Conservation (phyloP, 371 early-diverging fungal genomes). For the Rhizopus delemar region DNA sequence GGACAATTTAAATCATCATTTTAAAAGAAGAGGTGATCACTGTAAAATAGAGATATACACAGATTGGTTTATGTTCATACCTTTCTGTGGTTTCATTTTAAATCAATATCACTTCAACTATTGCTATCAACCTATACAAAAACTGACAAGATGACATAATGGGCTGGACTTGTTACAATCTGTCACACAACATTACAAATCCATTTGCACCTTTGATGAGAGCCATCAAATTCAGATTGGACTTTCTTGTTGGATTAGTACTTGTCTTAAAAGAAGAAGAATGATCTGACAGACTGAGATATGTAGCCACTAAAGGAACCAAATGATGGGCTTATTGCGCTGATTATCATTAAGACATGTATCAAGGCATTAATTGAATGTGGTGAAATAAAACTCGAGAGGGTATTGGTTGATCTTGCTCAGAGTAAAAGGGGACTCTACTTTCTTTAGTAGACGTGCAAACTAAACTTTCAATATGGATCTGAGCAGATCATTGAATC, state of each 20-base stretch:
- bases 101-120: slow-evolving; percentile 64
- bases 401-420: slow-evolving; percentile 36
- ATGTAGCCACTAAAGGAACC: slow-evolving; percentile 85
- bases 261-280: slow-evolving; percentile 87
- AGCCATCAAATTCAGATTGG: slow-evolving; percentile 83
- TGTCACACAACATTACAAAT: slow-evolving; percentile 86
- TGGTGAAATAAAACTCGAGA: slow-evolving; percentile 54
- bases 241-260: slow-evolving; percentile 88
- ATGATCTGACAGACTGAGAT: slow-evolving; percentile 82
- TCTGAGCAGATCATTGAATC: slow-evolving; percentile 69
- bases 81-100: slow-evolving; percentile 64
- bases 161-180: slow-evolving; percentile 89
- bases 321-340: slow-evolving; percentile 73
- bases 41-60: slow-evolving; percentile 36
- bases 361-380: slow-evolving; percentile 80
- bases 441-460: slow-evolving; percentile 92
- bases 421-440: slow-evolving; percentile 63
- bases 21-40: slow-evolving; percentile 77
- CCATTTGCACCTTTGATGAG: slow-evolving; percentile 78
- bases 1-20: slow-evolving; percentile 82
- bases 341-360: slow-evolving; percentile 78
- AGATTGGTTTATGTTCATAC: background rate
- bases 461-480: slow-evolving; percentile 86
- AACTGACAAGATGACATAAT: slow-evolving; percentile 8
- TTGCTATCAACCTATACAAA: background rate